Conservation (phyloP, 306 rosid species). For the Vigna radiata region DNA sequence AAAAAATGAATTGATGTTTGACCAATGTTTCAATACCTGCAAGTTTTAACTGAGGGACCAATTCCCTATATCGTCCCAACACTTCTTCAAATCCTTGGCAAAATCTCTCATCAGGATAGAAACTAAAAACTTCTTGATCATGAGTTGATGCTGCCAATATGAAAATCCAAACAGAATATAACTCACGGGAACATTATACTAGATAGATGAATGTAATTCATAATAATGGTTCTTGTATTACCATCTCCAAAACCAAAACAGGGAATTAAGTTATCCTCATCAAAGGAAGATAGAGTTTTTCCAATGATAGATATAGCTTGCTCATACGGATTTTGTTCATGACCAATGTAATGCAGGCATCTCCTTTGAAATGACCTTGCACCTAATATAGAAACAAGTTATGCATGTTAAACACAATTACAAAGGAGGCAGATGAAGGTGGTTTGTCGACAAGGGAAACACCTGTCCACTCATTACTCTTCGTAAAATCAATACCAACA, state of each 20-base stretch:
- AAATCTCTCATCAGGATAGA: constrained; percentile 74
- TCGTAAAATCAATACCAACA: constrained; percentile 96
- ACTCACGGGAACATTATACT: constrained; percentile 16
- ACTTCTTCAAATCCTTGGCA: constrained; percentile 99
- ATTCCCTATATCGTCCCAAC: constrained; percentile 70
- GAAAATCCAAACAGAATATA: constrained; percentile 39
- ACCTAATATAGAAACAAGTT: constrained; percentile 57
- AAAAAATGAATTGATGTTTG: constrained; percentile 16
- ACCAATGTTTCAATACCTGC: constrained; percentile 66
- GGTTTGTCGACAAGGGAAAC: constrained; percentile 39
- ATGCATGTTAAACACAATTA: constrained; percentile 35
- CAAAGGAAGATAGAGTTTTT: constrained; percentile 83
- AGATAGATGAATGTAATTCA: constrained; percentile 10
- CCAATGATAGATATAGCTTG: constrained; percentile 95
- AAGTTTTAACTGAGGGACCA: constrained; percentile 83
- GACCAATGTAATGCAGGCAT: constrained; percentile 91
- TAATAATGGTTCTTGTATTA: constrained; percentile 40
- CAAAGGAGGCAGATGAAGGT: constrained; percentile 9
- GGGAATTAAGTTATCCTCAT: constrained; percentile 92
- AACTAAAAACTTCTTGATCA: constrained; percentile 95
- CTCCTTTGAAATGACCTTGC: constrained; percentile 80
- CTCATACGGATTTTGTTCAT: constrained; percentile 90
- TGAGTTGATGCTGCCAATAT: constrained; percentile 83
- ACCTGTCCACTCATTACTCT: constrained; percentile 99
- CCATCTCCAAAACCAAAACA: constrained; percentile 99